Base-by-base conservation (phyloP, 1,284 basidiomycete genomes). In the Fistulina hepatica region DNA sequence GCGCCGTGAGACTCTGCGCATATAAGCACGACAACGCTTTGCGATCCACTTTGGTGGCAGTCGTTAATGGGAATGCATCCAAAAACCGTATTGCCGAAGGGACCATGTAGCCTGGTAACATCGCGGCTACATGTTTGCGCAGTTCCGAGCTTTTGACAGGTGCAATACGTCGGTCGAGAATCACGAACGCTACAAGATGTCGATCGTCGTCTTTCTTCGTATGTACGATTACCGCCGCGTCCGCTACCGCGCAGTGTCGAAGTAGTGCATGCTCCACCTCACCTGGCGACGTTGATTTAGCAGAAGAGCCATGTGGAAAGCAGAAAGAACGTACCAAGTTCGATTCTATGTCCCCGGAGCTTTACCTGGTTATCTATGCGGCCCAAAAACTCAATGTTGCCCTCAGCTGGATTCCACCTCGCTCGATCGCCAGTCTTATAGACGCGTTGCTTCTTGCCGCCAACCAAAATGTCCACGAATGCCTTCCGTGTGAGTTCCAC, bases 361-460 rank as follows among this genome's bases (percentile, higher is more conserved):
- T 30, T 30, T 16, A 30, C 27, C n/a, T 30, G 27, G 27, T 30
- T 30, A 16, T 30, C 27, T n/a, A 30, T 6, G n/a, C 27, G 27
- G n/a, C 27, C 27, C 6, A 30, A 16, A 16, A 30, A 30, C 27
- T 30, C 27, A n/a, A 30, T 30, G n/a, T 30, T 30, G 6, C 27
- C 27, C 7, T 30, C 27, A 12, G 17, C 6, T 7, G 27, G 27
- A 16, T 16, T 30, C n/a, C n/a, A 13, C 27, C 27, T 6, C 6
- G 27, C 27, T 30, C 27, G n/a, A n/a, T 30, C 27, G 6, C 27
- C 27, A 7, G 27, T 30, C n/a, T n/a, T 30, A 16, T 30, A 30
- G n/a, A 30, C 27, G n/a, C 27, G 27, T n/a, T 30, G n/a, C 27
- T 7, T 6, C 7, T 16, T 7, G 7, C 27, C 27, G 17, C 6